Evolutionary conservation across 495 filamentous ascomycete species (phyloP), one percentile per base, ranked within the genome.

Genomic region (Penicillium antarcticum): DNA sequence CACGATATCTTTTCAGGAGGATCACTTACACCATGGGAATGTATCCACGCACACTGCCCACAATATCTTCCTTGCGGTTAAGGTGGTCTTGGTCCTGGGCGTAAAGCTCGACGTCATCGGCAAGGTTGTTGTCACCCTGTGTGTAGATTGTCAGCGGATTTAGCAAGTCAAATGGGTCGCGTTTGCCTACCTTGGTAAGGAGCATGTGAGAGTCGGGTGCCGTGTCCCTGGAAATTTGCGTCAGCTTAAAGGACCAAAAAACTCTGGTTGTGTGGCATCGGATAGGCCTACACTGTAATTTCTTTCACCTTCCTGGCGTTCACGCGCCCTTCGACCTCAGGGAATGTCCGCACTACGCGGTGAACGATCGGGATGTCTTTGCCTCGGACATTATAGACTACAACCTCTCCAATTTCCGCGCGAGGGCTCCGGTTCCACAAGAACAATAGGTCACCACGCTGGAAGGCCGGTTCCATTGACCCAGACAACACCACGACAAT

Each of bases 391-490:
- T 31, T 48, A 21, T 49, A 98, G 21, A 98, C 92, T 43, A 97
- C 92, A 19, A 96, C 75, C 70, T 96, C 91, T 46, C 91, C 91
- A 18, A 95, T 78, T 62, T 87, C 73, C 52, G 53, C 77, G 19
- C 69, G 60, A 19, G 85, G 65, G 56, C 90, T 88, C 32, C 94
- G 80, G 67, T 97, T 97, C 92, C 92, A 97, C 10, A 98, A 74
- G 60, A 97, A 88, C 9, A 98, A 77, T 3, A 98, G 74, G 69
- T 98, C 94, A 32, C 94, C 94, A 51, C 94, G 79, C 65, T 97
- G 92, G 71, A 98, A 97, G 4, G 95, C 94, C 0, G 94, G 94
- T 60, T 98, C 94, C 94, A 97, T 98, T 42, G 83, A 88, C 3
- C 94, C 94, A 2, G 89, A 94, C 12, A 97, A 79, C 1, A 98